Conservation (phyloP, 345 rosid species). For the Brassica cretica region DNA sequence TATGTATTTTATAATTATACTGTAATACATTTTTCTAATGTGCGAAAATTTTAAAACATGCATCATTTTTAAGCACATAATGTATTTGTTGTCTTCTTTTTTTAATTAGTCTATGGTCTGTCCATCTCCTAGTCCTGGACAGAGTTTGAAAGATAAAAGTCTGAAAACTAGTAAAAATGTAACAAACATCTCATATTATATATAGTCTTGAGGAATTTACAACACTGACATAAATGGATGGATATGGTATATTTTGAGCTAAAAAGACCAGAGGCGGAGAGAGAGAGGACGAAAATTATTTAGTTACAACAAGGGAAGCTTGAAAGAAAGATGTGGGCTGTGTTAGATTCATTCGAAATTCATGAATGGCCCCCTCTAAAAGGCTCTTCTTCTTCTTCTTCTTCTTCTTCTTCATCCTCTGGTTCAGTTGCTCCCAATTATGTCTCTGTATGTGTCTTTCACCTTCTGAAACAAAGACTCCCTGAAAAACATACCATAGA, state of each 20-base stretch:
- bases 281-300: constrained; percentile 22
- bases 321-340: not conserved
- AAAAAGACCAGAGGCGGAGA: not conserved
- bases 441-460: constrained; percentile 64
- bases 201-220: constrained; percentile 40
- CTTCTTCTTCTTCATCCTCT: not conserved
- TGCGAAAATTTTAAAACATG: too few relatives aligned
- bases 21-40: too few relatives aligned
- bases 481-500: constrained; percentile 50
- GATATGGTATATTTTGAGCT: constrained; percentile 14
- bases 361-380: constrained; percentile 6
- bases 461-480: constrained; percentile 66
- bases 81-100: too few relatives aligned
- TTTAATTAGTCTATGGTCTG: too few relatives aligned
- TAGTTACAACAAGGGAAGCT: constrained; percentile 17
- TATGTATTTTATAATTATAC: too few relatives aligned
- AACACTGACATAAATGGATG: constrained; percentile 16
- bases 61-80: too few relatives aligned
- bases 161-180: not conserved
- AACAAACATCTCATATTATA: constrained; percentile 22
- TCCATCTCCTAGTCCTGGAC: too few relatives aligned
- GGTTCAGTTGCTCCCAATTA: constrained; percentile 70
- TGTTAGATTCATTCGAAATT: constrained; percentile 26
- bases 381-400: constrained; percentile 6
- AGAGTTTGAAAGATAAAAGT: too few relatives aligned